These are phyloP conservation scores for Pichia sp. DNA, from an alignment of 1,139 yeast species.

Conservation along the genomic window DNA sequence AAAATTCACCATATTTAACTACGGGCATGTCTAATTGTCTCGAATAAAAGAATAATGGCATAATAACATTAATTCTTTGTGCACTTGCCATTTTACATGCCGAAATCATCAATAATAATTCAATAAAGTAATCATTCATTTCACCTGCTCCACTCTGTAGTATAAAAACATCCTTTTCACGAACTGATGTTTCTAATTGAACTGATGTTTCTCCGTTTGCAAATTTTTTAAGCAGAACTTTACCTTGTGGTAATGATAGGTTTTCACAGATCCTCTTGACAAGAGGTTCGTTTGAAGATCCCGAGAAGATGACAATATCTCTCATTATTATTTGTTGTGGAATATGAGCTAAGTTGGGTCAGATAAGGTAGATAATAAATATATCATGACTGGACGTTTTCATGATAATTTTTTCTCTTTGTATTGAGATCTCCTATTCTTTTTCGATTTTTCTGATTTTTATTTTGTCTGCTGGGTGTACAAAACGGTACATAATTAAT, in stretches of 20 bases:
- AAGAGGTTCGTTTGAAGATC: slow-evolving; percentile 64
- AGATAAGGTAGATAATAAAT: no score
- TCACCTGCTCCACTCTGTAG: slow-evolving; percentile 71
- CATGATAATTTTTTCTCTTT: background rate
- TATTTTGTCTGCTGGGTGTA: background rate
- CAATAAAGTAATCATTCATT: slow-evolving; percentile 87
- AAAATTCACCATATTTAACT: slow-evolving; percentile 12
- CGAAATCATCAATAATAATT: slow-evolving; percentile 77
- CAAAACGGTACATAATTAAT: background rate
- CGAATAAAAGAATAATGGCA: slow-evolving; percentile 92
- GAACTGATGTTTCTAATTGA: slow-evolving; percentile 72
- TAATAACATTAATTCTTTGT: slow-evolving; percentile 83
- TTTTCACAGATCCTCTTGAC: slow-evolving; percentile 57
- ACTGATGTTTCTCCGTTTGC: slow-evolving; percentile 89
- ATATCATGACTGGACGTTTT: background rate
- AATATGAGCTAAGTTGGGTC: background rate
- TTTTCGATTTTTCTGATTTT: background rate
- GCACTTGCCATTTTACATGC: slow-evolving; percentile 98
- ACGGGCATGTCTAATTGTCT: slow-evolving; percentile 96
- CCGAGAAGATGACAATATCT: slow-evolving; percentile 70
- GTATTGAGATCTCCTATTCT: background rate
- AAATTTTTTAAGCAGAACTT: slow-evolving; percentile 52
- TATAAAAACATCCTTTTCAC: slow-evolving; percentile 91
- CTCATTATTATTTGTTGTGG: slow-evolving; percentile 41
- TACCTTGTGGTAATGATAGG: slow-evolving; percentile 56